Conservation (phyloP, 495 filamentous ascomycete species). For the Talaromyces ruber region DNA sequence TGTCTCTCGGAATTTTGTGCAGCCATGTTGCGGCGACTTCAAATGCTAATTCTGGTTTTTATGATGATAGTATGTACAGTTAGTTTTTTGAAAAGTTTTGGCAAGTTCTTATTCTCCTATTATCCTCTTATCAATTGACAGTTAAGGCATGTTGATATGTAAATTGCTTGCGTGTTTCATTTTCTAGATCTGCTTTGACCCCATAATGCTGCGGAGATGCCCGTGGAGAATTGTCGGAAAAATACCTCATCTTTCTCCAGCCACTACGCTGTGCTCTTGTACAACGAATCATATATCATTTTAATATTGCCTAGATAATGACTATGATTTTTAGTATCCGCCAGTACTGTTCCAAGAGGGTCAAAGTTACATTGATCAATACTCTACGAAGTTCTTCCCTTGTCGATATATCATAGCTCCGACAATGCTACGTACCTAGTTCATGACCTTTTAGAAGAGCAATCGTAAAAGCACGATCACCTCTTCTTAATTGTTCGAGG, state of each 20-base stretch:
- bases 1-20: conserved; percentile 19
- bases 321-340: neutral
- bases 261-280: too few relatives aligned
- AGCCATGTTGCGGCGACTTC: neutral
- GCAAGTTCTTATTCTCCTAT: too few relatives aligned
- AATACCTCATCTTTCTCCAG: neutral
- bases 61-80: neutral
- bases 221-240: neutral
- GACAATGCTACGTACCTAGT: neutral
- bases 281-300: neutral
- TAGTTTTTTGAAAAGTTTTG: neutral
- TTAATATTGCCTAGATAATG: neutral
- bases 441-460: neutral
- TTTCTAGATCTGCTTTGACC: neutral
- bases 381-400: too few relatives aligned
- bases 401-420: too few relatives aligned
- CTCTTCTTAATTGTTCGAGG: neutral
- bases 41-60: neutral
- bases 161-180: neutral
- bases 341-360: neutral
- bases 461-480: neutral
- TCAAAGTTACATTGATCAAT: neutral
- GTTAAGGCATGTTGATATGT: neutral
- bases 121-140: neutral
- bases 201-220: neutral